Base-by-base conservation (phyloP, 2,329 filamentous ascomycete genomes). In the Pseudophaeomoniella oleicola region DNA sequence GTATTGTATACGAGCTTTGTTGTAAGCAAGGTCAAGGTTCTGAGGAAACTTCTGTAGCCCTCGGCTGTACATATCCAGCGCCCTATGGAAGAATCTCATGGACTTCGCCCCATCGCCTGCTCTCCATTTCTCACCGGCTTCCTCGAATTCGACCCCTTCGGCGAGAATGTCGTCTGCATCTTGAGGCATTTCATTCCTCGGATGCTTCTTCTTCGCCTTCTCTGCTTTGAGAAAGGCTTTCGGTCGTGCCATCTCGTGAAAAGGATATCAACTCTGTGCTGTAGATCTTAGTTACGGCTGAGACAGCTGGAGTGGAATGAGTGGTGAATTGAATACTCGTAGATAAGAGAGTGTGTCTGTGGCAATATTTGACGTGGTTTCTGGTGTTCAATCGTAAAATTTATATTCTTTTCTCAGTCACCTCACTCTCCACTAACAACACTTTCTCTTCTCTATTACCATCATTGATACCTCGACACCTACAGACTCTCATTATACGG, bases 51-150 rank as follows among this genome's bases (percentile, higher is more conserved):
- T 71, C 34, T 60, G 58, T 19, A 84, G 51, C 10, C 75, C 80
- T 37, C 72, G 66, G 42, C 75, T 69, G 49, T 84, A 85, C 32
- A 67, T 64, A 36, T 79, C 69, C 36, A 82, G 68, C 10, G 80
- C 79, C 42, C 76, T 64, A 44, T 74, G 64, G 50, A 66, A 66
- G 47, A 67, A 67, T 33, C 74, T 62, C 43, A 67, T 64, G 3
- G 72, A 69, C 48, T 83, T 84, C 34, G 64, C 70, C 14, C 75
- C 68, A 52, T 85, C 79, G 15, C 79, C 80, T 27, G 70, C 77
- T 35, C 78, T 67, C 74, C 78, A 82, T 66, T 85, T 85, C 42
- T 79, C 77, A 4, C 76, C 79, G 4, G 74, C 74, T 54, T 81
- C 75, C 57, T 85, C 79, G 41, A 75, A 67, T 19, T 77, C 71